A percentile compares a stretch with the other conserved stretches of the same genome.
Conservation (phyloP, 2,329 filamentous ascomycete species). For the Aspergillus neotritici region DNA sequence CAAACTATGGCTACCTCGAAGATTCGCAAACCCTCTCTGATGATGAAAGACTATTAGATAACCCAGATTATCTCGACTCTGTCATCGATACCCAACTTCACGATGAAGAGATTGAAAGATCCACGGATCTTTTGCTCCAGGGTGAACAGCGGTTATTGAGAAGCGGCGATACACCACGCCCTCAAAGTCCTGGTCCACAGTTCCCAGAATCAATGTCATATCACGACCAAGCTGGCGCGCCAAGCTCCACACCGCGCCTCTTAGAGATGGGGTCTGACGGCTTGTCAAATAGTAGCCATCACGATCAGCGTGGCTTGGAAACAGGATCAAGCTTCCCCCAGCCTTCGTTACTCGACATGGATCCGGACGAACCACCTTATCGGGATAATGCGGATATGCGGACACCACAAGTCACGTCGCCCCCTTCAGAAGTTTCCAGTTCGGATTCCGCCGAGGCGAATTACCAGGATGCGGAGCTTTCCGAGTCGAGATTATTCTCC, state of each 20-base stretch:
- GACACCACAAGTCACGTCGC: conserved; percentile 8
- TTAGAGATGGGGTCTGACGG: too few relatives aligned
- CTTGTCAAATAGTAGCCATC: background rate
- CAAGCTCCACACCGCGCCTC: too few relatives aligned
- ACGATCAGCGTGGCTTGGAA: background rate
- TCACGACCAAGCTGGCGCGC: too few relatives aligned
- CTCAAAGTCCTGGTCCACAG: conserved; percentile 8
- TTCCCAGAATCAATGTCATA: too few relatives aligned
- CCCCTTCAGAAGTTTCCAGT: conserved; percentile 22
- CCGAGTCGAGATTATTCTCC: conserved; percentile 44
- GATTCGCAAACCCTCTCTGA: conserved; percentile 23
- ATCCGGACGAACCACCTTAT: background rate
- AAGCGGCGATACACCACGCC: conserved; percentile 14
- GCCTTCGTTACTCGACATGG: conserved; percentile 2
- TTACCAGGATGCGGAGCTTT: conserved; percentile 34
- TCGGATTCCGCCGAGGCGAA: conserved; percentile 17
- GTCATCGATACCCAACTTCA: conserved; percentile 32
- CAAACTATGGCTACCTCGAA: conserved; percentile 20
- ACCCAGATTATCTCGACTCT: conserved; percentile 36
- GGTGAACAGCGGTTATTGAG: conserved; percentile 3
- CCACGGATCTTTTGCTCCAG: conserved; percentile 12
- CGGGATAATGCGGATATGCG: conserved; percentile 2
- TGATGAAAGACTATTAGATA: conserved; percentile 31
- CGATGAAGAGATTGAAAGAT: conserved; percentile 27
- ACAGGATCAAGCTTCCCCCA: background rate